phyloP scores from a whole-genome alignment of 805 yeast species.

The Wickerhamomyces kurtzmanii region DNA sequence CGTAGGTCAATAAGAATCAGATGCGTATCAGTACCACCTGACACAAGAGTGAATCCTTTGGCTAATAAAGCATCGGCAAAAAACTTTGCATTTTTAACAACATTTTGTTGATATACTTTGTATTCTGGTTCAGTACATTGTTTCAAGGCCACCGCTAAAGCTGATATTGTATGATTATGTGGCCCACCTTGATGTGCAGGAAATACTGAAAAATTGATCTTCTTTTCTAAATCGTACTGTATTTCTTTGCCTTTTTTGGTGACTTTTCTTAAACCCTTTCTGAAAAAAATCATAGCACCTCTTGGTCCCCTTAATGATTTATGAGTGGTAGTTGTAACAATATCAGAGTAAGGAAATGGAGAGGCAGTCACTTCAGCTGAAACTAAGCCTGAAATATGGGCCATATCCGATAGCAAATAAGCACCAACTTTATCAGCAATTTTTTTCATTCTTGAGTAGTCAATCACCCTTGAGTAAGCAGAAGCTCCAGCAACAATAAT shows the following conservation, averaged over 20 bases:
- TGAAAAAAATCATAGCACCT: conserved; percentile 99
- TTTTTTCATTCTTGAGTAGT: conserved; percentile 91
- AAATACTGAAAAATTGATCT: conserved; percentile 96
- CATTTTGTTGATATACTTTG: conserved; percentile 82
- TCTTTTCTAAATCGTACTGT: conserved; percentile 83
- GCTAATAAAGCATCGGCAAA: conserved; percentile 67
- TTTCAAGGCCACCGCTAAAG: conserved; percentile 92
- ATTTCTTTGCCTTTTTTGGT: conserved; percentile 91
- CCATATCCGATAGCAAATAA: conserved; percentile 94
- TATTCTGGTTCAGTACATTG: conserved; percentile 90
- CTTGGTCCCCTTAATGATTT: conserved; percentile 98
- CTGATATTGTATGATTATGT: conserved; percentile 97
- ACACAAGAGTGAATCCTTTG: conserved; percentile 73
- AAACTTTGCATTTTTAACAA: conserved; percentile 77
- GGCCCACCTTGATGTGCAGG: conserved; percentile 99
- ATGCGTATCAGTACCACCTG: conserved; percentile 96
- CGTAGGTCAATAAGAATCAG: conserved; percentile 86
- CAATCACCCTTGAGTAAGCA: conserved; percentile 94
- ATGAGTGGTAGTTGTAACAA: conserved; percentile 98
- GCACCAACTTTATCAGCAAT: conserved; percentile 98
- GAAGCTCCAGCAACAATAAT: conserved; percentile 96
- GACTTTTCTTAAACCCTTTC: conserved; percentile 86
- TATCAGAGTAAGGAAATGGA: conserved; percentile 95
- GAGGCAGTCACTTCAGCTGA: conserved; percentile 94
- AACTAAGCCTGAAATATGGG: conserved; percentile 93